Percentiles rank a stretch among this genome's conserved stretches.
These are phyloP conservation scores for Zygoascus meyerae DNA, from an alignment of 1,139 yeast species.

Conservation along the genomic window DNA sequence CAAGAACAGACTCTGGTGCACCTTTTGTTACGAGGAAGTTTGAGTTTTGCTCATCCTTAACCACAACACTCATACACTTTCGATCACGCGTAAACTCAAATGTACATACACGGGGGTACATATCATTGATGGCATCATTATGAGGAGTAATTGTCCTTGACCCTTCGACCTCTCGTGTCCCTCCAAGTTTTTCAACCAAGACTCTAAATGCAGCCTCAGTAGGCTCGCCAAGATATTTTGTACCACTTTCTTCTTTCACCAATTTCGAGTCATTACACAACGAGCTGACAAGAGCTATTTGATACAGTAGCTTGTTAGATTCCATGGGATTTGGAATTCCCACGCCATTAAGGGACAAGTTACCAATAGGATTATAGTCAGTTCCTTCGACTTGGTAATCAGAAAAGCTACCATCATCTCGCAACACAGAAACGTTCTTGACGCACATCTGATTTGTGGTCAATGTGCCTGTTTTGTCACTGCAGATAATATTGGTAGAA, in stretches of 20 bases:
- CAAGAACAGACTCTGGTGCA: constrained; percentile 47
- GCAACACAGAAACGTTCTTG: constrained; percentile 34
- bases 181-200: constrained; percentile 28
- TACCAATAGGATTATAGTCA: constrained; percentile 35
- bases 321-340: constrained; percentile 7
- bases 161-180: constrained; percentile 1
- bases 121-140: constrained; percentile 12
- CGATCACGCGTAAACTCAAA: constrained; percentile 42
- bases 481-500: constrained; percentile 49
- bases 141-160: constrained; percentile 11
- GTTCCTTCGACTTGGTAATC: constrained; percentile 43
- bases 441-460: constrained; percentile 41
- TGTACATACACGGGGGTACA: constrained; percentile 18
- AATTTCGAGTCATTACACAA: constrained; percentile 36
- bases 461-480: constrained; percentile 69
- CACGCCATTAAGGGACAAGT: constrained; percentile 29
- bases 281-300: constrained; percentile 29
- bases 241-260: constrained; percentile 22
- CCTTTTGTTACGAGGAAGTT: constrained; percentile 43
- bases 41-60: constrained; percentile 25
- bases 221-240: constrained; percentile 36
- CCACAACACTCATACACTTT: constrained; percentile 46
- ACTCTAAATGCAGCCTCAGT: constrained; percentile 35
- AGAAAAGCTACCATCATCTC: constrained; percentile 36
- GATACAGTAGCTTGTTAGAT: constrained; percentile 23